Conservation (phyloP, 495 filamentous ascomycete species). For the Trichoderma parareesei region DNA sequence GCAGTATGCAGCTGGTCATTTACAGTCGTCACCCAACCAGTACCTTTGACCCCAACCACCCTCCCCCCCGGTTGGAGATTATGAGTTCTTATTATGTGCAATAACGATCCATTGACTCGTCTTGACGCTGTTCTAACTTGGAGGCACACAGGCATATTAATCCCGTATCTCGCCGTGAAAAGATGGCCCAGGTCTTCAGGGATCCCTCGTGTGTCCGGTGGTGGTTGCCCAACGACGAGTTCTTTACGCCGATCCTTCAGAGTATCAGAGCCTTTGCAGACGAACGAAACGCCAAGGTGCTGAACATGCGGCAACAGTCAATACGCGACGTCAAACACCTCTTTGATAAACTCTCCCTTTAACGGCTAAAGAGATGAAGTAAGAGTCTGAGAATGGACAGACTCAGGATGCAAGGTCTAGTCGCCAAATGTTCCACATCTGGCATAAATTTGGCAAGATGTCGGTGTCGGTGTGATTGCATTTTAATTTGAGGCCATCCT, state of each 20-base stretch:
- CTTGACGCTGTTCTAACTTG: background rate
- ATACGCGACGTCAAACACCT: constrained; percentile 66
- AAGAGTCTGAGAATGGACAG: no score
- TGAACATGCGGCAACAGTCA: constrained; percentile 52
- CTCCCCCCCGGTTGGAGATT: no score
- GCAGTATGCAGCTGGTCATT: no score
- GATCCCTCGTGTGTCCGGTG: constrained; percentile 61
- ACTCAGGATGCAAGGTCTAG: no score
- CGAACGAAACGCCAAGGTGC: constrained; percentile 55
- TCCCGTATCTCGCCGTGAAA: constrained; percentile 60
- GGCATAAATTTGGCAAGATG: no score
- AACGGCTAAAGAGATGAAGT: background rate
- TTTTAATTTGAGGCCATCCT: no score
- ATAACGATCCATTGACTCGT: background rate
- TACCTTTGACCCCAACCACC: no score
- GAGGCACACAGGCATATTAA: constrained; percentile 64
- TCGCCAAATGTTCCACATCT: no score
- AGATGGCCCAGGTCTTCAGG: constrained; percentile 65
- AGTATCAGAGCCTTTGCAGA: constrained; percentile 69
- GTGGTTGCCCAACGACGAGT: constrained; percentile 84
- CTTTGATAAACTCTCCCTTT: constrained; percentile 41
- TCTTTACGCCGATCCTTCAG: constrained; percentile 59
- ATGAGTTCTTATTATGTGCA: background rate
- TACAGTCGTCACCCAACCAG: no score
- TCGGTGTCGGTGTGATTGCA: no score